phyloP scores from a whole-genome alignment of 2,329 filamentous ascomycete species.

The Stachybotrys elegans region DNA sequence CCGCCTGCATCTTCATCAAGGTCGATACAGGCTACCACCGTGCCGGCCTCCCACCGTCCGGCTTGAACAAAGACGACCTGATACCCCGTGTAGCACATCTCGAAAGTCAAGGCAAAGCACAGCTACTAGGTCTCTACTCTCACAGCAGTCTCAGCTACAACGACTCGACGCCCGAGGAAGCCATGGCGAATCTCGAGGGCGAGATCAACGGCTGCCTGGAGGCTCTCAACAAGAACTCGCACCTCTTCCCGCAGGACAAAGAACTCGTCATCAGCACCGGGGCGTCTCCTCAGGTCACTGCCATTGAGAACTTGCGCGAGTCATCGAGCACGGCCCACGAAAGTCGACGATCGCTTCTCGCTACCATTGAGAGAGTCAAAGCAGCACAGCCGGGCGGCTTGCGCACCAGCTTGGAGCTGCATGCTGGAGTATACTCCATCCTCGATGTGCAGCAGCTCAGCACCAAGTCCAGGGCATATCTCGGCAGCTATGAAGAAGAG shows the following conservation, averaged over 20 bases:
- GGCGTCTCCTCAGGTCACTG: slow-evolving; percentile 24
- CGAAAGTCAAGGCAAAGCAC: slow-evolving; percentile 8
- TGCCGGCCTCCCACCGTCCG: slow-evolving; percentile 46
- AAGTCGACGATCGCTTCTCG: slow-evolving; percentile 4
- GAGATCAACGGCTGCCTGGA: slow-evolving; percentile 26
- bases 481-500: slow-evolving; percentile 30
- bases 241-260: slow-evolving; percentile 10
- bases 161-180: slow-evolving; percentile 16
- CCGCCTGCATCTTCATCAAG: slow-evolving; percentile 48
- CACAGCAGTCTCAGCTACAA: slow-evolving; percentile 28
- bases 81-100: slow-evolving; percentile 27
- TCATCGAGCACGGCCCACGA: neutral
- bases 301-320: slow-evolving; percentile 18
- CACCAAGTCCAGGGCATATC: slow-evolving; percentile 36
- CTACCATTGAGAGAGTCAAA: slow-evolving; percentile 1
- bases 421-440: slow-evolving; percentile 61
- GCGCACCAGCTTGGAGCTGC: slow-evolving; percentile 43
- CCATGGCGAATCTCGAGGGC: slow-evolving; percentile 21
- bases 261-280: slow-evolving; percentile 23
- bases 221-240: slow-evolving; percentile 9
- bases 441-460: slow-evolving; percentile 62
- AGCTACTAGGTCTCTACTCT: slow-evolving; percentile 22
- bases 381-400: slow-evolving; percentile 3
- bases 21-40: slow-evolving; percentile 61
- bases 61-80: slow-evolving; percentile 31